Percentiles rank a stretch among this genome's conserved stretches.
phyloP scores from a whole-genome alignment of 2,329 filamentous ascomycete species.

The Elsinoe batatas region DNA sequence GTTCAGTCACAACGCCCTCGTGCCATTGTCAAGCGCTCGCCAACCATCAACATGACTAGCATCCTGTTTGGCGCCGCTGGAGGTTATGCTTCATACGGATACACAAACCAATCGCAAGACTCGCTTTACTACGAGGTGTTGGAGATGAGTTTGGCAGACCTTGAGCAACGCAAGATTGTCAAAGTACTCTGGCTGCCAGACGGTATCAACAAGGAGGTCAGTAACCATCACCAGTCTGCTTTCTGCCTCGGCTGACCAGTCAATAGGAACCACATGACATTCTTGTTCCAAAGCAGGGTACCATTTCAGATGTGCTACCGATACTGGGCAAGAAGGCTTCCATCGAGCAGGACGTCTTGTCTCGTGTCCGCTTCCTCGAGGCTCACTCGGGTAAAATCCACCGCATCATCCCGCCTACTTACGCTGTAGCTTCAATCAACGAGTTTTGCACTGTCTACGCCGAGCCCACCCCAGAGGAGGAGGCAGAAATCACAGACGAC shows the following conservation, averaged over 20 bases:
- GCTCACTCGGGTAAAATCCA: conserved; percentile 73
- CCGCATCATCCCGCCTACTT: conserved; percentile 61
- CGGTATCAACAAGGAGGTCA: conserved; percentile 80
- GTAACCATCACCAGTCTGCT: conserved; percentile 19
- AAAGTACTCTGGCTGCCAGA: conserved; percentile 80
- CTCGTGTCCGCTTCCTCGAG: conserved; percentile 72
- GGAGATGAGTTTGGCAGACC: conserved; percentile 85
- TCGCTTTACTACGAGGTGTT: conserved; percentile 85
- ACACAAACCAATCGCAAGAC: conserved; percentile 50
- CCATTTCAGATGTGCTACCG: conserved; percentile 65
- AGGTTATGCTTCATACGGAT: conserved; percentile 60
- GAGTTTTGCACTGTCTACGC: conserved; percentile 78
- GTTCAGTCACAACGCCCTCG: conserved; percentile 67
- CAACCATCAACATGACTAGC: conserved; percentile 59
- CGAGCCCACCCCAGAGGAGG: conserved; percentile 67
- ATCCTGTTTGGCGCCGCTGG: conserved; percentile 52
- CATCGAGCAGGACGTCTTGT: conserved; percentile 63
- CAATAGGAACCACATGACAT: conserved; percentile 65
- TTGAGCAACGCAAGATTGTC: conserved; percentile 83
- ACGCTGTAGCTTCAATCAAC: conserved; percentile 69
- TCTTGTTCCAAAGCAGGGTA: conserved; percentile 78
- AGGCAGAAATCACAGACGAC: conserved; percentile 42
- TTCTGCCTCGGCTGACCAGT: conserved; percentile 6
- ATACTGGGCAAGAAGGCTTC: conserved; percentile 71
- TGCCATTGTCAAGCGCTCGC: conserved; percentile 62